These are phyloP conservation scores for Poa annua DNA, from an alignment of 176 grass and related monocot species.

Conservation along the genomic window DNA sequence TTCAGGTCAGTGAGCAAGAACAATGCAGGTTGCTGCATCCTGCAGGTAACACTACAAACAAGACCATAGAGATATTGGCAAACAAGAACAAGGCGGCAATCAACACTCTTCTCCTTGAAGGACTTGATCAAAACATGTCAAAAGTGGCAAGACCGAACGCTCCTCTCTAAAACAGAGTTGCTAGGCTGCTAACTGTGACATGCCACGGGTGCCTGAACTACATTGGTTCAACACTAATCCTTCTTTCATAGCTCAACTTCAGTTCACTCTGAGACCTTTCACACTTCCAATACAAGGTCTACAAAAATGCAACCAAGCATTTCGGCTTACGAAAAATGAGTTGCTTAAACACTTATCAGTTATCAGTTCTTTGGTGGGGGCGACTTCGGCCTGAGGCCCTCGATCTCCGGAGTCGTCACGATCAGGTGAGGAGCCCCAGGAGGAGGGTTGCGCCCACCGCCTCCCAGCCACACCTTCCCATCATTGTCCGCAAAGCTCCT, in stretches of 20 bases:
- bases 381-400: slow-evolving; percentile 80
- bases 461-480: slow-evolving; percentile 92
- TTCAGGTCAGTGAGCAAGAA: neutral
- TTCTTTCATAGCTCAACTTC: slow-evolving; percentile 19
- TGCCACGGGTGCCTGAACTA: slow-evolving; percentile 1
- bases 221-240: neutral
- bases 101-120: neutral
- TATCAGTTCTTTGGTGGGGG: slow-evolving; percentile 77
- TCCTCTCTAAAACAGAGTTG: neutral
- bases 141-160: neutral
- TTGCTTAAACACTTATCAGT: slow-evolving; percentile 34
- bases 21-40: neutral
- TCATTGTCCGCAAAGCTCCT: slow-evolving; percentile 73
- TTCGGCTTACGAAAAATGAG: slow-evolving; percentile 4
- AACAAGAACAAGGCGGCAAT: neutral
- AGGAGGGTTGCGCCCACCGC: slow-evolving; percentile 86
- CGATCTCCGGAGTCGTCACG: slow-evolving; percentile 93
- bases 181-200: neutral
- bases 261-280: slow-evolving; percentile 15
- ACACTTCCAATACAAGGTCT: slow-evolving; percentile 16
- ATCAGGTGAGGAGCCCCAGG: slow-evolving; percentile 87
- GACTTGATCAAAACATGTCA: neutral
- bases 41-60: slow-evolving; percentile 1
- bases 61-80: neutral
- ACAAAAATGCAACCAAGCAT: slow-evolving; percentile 27